A percentile compares a stretch with the other conserved stretches of the same genome.
These are phyloP conservation scores for Aaosphaeria arxii DNA, from an alignment of 2,329 filamentous ascomycete species.

Conservation along the genomic window DNA sequence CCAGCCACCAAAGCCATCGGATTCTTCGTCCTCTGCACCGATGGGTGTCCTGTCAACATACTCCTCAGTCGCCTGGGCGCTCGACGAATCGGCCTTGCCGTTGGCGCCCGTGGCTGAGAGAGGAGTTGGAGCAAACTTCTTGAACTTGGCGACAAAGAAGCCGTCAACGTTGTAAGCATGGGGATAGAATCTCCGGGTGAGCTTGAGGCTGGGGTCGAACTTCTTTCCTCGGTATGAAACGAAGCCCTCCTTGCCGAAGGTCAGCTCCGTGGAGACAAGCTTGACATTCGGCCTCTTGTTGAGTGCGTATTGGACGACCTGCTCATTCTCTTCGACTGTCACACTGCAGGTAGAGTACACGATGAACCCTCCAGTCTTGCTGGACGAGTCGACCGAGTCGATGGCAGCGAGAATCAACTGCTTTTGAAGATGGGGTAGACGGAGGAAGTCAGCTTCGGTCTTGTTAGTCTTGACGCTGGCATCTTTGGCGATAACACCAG, in stretches of 20 bases:
- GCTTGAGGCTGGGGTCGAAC: conserved; percentile 80
- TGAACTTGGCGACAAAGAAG: conserved; percentile 97
- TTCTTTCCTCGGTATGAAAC: conserved; percentile 85
- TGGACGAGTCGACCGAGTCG: conserved; percentile 87
- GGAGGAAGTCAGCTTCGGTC: conserved; percentile 90
- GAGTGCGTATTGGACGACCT: conserved; percentile 89
- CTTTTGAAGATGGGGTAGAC: conserved; percentile 90
- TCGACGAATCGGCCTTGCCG: conserved; percentile 8
- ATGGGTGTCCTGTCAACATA: neutral
- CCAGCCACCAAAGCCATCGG: conserved; percentile 47
- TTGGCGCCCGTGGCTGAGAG: conserved; percentile 48
- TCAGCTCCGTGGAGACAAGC: conserved; percentile 85
- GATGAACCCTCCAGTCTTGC: conserved; percentile 90
- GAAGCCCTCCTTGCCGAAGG: conserved; percentile 92
- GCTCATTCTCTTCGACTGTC: conserved; percentile 90
- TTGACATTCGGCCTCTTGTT: conserved; percentile 89
- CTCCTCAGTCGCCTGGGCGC: conserved; percentile 1
- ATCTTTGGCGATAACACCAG: conserved; percentile 96
- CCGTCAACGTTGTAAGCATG: conserved; percentile 67
- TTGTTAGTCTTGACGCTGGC: conserved; percentile 98
- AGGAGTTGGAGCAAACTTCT: conserved; percentile 81
- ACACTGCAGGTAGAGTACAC: conserved; percentile 97
- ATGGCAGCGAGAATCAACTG: conserved; percentile 90
- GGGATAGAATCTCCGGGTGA: conserved; percentile 43
- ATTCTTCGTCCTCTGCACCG: conserved; percentile 20